Evolutionary conservation across 495 filamentous ascomycete genomes (phyloP), one percentile per base, ranked within the genome.

Genomic region (Neurospora terricola): DNA sequence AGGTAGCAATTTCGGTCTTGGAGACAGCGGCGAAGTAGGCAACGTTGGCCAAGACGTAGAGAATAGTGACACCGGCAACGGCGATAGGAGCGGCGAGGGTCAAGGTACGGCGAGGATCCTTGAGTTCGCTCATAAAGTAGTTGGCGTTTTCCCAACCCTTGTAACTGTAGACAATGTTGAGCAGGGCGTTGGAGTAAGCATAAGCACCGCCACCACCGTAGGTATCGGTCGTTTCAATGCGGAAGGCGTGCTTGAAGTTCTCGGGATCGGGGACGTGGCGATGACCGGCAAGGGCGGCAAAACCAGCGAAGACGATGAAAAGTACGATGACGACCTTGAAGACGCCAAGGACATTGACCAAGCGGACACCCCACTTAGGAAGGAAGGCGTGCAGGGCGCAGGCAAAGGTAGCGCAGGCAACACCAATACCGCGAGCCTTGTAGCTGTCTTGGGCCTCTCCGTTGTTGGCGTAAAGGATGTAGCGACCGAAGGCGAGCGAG

Each of bases 1-100:
- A 66, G 79, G 84, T 48, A 80, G 88, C 45, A 82, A 88, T 80
- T 85, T 90, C 83, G 1, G 78, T 73, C 71, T 82, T 83, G 39
- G 78, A 77, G 12, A 85, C 82, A 23, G 80, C 83, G 40, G 81
- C 79, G 62, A 85, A 84, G 77, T 91, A 92, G 69, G 90, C 88
- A 38, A 92, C 84, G 76, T 91, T 91, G 76, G 85, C 85, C n/a
- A 90, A 77, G 74, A 91, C 86, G 80, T 91, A 91, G 2, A 89
- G 81, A 38, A 90, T 78, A 0, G 87, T 85, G 5, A 91, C 88
- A 1, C 83, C 80, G 38, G 81, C 82, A 18, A 91, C 83, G 1
- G 89, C 90, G 14, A 89, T 71, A 0, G 88, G 89, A 0, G 88
- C 90, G 2, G 90, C 90, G 72, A 88, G 84, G 72, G 85, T 86